Evolutionary conservation across 805 yeast species (phyloP).

Genomic region (Ogataea methylovora): DNA sequence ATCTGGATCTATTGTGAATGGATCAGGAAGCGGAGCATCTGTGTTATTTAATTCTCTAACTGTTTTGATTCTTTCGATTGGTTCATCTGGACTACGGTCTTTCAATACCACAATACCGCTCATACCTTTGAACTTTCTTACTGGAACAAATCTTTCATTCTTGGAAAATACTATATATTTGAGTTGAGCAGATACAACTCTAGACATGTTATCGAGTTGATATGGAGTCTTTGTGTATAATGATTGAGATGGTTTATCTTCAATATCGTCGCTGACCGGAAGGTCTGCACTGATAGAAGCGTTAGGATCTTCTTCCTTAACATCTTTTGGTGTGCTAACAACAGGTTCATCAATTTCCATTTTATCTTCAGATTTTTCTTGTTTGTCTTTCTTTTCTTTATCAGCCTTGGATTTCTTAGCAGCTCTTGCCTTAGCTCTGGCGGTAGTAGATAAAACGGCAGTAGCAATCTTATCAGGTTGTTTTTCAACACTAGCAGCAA

Average conservation of each 20-base stretch:
- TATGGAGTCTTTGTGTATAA: slow-evolving; percentile 56
- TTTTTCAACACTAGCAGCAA: slow-evolving; percentile 70
- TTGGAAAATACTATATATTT: slow-evolving; percentile 72
- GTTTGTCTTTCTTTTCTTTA: slow-evolving; percentile 14
- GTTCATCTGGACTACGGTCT: slow-evolving; percentile 56
- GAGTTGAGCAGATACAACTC: slow-evolving; percentile 86
- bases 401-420: slow-evolving; percentile 37
- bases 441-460: slow-evolving; percentile 91
- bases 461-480: slow-evolving; percentile 85
- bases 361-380: slow-evolving; percentile 22
- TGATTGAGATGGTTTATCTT: slow-evolving; percentile 13
- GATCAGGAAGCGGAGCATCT: slow-evolving; percentile 69
- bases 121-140: slow-evolving; percentile 63
- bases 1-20: slow-evolving; percentile 53
- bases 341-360: slow-evolving; percentile 27
- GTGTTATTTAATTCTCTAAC: slow-evolving; percentile 70
- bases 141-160: slow-evolving; percentile 73
- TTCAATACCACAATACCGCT: slow-evolving; percentile 66
- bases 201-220: slow-evolving; percentile 68
- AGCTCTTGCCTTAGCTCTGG: slow-evolving; percentile 89
- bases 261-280: not conserved
- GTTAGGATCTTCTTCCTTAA: slow-evolving; percentile 9
- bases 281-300: not conserved
- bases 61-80: slow-evolving; percentile 66
- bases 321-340: slow-evolving; percentile 3